Conservation (phyloP, 164 flowering plant species). For the Umbellularia californica region DNA sequence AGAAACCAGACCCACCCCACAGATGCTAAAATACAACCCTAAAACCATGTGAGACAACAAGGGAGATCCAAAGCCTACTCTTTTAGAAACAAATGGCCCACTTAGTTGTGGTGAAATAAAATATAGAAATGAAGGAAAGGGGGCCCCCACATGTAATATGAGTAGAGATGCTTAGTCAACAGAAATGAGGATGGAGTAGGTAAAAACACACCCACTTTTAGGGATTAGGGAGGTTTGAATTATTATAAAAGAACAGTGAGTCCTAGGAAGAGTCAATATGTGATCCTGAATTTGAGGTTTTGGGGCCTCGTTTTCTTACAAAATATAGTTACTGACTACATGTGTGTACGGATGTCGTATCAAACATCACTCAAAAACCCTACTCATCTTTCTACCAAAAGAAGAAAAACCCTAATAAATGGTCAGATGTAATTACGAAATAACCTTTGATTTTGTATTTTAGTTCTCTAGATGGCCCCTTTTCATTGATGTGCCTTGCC, state of each 20-base stretch:
- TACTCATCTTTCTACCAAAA: background rate
- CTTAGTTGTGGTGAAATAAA: background rate
- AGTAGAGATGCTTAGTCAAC: background rate
- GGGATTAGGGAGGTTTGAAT: background rate
- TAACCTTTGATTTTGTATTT: no score
- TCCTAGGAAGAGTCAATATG: conserved; percentile 18
- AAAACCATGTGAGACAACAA: no score
- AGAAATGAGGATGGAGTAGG: background rate
- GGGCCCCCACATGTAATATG: background rate
- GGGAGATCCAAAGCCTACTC: background rate
- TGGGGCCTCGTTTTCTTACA: conserved; percentile 1
- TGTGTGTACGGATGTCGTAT: background rate
- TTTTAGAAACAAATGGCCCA: background rate
- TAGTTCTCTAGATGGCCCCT: no score
- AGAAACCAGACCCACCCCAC: background rate
- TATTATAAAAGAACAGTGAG: background rate
- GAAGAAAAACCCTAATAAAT: no score
- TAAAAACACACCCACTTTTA: background rate
- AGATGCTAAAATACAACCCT: no score
- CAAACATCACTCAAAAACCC: background rate
- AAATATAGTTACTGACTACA: background rate
- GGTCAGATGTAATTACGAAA: no score
- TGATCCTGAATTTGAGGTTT: conserved; percentile 29
- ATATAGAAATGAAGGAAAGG: background rate
- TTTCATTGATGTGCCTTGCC: no score